Percentiles rank a stretch among this genome's conserved stretches.
Evolutionary conservation across 176 grass and related monocot species (phyloP).

Genomic region (Triticum monococcum): DNA sequence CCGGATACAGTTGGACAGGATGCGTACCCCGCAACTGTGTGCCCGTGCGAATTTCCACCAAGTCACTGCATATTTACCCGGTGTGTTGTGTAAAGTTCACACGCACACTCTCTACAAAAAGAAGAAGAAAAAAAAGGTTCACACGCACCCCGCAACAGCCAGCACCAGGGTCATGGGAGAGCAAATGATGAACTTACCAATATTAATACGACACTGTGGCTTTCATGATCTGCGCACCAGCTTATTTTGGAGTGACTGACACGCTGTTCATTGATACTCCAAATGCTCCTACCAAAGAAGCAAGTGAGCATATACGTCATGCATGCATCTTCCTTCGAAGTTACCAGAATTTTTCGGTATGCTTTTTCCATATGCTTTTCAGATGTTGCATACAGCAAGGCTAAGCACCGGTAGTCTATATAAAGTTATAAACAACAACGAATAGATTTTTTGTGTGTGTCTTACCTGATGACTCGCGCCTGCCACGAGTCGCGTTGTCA

Average conservation of each 20-base stretch:
- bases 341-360: constrained; percentile 36
- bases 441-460: neutral
- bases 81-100: no score
- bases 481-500: neutral
- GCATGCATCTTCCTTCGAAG: neutral
- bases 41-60: no score
- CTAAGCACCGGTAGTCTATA: neutral
- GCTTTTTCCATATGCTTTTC: neutral
- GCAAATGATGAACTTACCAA: neutral
- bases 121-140: no score
- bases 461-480: neutral
- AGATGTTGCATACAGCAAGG: constrained; percentile 6
- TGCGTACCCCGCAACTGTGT: no score
- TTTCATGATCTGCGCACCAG: neutral
- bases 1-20: no score
- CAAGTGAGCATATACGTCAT: neutral
- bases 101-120: no score
- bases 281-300: neutral
- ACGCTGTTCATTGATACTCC: neutral
- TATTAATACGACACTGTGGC: constrained; percentile 1
- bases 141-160: no score
- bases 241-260: neutral
- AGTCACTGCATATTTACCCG: no score
- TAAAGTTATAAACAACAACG: neutral
- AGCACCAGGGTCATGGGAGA: neutral